Base-by-base conservation (phyloP, 1,139 yeast species). In the Saccharomyces pastorianus region DNA sequence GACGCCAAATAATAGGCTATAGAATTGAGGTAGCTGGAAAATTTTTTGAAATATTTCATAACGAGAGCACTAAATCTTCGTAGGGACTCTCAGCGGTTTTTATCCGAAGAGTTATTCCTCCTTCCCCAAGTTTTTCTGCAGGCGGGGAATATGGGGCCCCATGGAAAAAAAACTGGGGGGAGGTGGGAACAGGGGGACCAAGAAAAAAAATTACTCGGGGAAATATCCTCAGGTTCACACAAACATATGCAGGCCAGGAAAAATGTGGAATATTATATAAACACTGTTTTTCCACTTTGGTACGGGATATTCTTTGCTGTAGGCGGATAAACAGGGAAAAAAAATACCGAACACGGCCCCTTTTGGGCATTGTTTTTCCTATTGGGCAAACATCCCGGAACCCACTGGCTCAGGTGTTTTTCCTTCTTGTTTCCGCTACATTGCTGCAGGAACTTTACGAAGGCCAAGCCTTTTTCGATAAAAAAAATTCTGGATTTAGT, bases 61-160 rank as follows among this genome's bases (percentile, higher is more conserved):
- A 17, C 4, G n/a, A 4, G 9, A 0, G n/a, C 44, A 38, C 44
- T 17, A 38, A 38, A 38, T 38, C 44, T 3, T 9, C 44, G 44
- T 4, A 38, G 44, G 2, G 23, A n/a, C 6, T 17, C 23, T 38
- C 44, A n/a, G 25, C 44, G 2, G 44, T 17, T 38, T 38, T 38
- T 38, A 20, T 38, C 44, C 44, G 44, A 38, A 38, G 44, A 8
- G 25, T 38, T 38, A 8, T 38, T 38, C 44, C 44, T 38, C n/a
- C 13, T 32, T 38, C 44, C 44, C 44, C 44, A 38, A 38, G 44
- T 17, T 38, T 38, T 38, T 7, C 25, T 38, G 44, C 44, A 38
- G 44, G 44, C 44, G 44, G 44, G 44, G 44, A 38, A 38, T 17
- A 38, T 38, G 44, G 44, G 44, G 44, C 44, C 44, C 44, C 44